Evolutionary conservation across 495 filamentous ascomycete species (phyloP).

Genomic region (Aspergillus wentii): DNA sequence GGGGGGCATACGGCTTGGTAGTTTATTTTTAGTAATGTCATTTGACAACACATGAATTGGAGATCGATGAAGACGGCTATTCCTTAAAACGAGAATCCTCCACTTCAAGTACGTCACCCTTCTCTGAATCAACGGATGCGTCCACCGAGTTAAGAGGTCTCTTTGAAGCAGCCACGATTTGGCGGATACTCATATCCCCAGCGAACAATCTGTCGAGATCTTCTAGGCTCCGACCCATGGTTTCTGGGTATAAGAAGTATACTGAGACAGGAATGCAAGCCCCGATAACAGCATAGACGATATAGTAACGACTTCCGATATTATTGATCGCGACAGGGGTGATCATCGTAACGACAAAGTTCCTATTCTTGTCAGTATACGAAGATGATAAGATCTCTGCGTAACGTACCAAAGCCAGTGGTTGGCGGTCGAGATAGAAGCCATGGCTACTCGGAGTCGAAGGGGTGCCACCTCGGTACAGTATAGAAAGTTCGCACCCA

Average conservation of each 20-base stretch:
- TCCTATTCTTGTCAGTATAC: conserved; percentile 20
- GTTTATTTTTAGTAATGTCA: too few relatives aligned
- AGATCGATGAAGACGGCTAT: too few relatives aligned
- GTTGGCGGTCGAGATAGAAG: conserved; percentile 25
- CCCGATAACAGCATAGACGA: conserved; percentile 31
- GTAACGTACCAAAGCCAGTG: conserved; percentile 27
- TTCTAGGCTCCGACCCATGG: conserved; percentile 3
- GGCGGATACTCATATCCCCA: too few relatives aligned
- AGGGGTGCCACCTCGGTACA: conserved; percentile 46
- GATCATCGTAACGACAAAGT: conserved; percentile 53
- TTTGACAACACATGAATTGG: too few relatives aligned
- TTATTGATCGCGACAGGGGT: conserved; percentile 34
- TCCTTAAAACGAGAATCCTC: too few relatives aligned
- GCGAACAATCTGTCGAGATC: too few relatives aligned
- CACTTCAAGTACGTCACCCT: too few relatives aligned
- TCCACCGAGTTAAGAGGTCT: too few relatives aligned
- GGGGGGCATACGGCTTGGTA: conserved; percentile 47
- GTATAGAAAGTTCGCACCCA: conserved; percentile 50
- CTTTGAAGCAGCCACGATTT: too few relatives aligned
- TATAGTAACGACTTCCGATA: conserved; percentile 20
- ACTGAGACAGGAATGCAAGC: conserved; percentile 30
- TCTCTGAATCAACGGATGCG: too few relatives aligned
- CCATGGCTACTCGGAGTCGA: conserved; percentile 39
- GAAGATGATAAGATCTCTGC: conserved; percentile 1
- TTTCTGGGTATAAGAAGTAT: conserved; percentile 60